Conservation (phyloP, 306 rosid species). For the Quillaja saponaria region DNA sequence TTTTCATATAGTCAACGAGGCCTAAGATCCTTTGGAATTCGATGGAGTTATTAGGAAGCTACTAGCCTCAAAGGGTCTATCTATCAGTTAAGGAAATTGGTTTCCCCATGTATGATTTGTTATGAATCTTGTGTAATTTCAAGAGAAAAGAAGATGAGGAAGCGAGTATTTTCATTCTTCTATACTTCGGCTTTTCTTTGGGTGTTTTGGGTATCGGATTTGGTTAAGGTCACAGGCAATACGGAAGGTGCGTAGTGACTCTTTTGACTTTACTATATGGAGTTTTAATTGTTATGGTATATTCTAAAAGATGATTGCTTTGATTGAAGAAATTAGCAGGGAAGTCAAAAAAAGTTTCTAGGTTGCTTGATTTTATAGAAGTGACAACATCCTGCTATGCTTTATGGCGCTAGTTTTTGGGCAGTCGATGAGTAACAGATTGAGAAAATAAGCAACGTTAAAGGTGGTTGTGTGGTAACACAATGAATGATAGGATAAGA, state of each 20-base stretch:
- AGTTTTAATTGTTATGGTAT: constrained; percentile 26
- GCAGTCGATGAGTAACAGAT: too few species aligned
- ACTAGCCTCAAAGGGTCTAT: constrained; percentile 16
- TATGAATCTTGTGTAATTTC: constrained; percentile 33
- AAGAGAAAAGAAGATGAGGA: constrained; percentile 27
- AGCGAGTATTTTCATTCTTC: constrained; percentile 39
- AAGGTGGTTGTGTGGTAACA: too few species aligned
- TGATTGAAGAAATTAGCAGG: constrained; percentile 18
- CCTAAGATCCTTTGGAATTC: constrained; percentile 22
- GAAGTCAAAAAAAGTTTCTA: too few species aligned
- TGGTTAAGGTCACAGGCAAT: constrained; percentile 56
- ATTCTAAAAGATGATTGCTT: constrained; percentile 13
- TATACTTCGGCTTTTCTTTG: constrained; percentile 43
- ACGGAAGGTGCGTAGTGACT: constrained; percentile 65
- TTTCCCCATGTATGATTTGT: constrained; percentile 27
- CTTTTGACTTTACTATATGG: constrained; percentile 4
- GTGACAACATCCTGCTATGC: too few species aligned
- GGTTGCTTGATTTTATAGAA: too few species aligned
- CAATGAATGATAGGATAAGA: too few species aligned
- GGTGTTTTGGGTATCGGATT: constrained; percentile 52
- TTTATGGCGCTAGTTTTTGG: too few species aligned
- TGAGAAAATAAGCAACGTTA: too few species aligned
- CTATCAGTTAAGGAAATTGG: constrained; percentile 18
- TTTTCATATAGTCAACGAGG: constrained; percentile 38
- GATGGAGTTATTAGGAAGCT: constrained; percentile 38